Evolutionary conservation across 2,329 filamentous ascomycete genomes (phyloP), one percentile per base, ranked within the genome.

Genomic region (Graphilbum sp.): DNA sequence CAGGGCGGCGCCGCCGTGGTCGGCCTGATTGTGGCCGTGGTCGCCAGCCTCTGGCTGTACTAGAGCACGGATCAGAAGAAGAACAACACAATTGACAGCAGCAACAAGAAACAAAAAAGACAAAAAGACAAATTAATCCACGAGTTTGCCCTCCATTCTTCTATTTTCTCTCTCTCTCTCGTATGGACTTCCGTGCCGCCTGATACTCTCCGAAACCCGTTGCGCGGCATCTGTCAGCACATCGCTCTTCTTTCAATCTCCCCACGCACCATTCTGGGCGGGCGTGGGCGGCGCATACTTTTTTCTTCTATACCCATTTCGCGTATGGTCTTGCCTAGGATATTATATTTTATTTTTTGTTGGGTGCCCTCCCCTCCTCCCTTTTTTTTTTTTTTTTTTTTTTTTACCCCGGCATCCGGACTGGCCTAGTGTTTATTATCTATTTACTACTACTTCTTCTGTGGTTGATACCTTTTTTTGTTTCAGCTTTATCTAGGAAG

Each of bases 1-100:
- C 61, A 69, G 45, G 63, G 64, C 36, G 63, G 62, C 37, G 60
- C 63, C 35, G 67, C 69, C 36, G 52, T 70, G 30, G 67, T 60
- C 8, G 67, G 70, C 34, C 58, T 75, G 18, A 56, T 74, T 32
- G 60, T 74, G 34, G 70, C 69, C 38, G 60, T 75, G 33, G 57
- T 72, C 24, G 69, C 67, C 19, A 63, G 68, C 20, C 61, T 62
- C 15, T 66, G 59, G 47, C 54, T 69, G 44, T 62, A 64, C 45
- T 70, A 45, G 16, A 40, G 15, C 5, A 29, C 3, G 4, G 27
- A 39, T 6, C n/a, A 20, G 9, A 3, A 15, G 20, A 33, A 37
- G 27, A 23, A 35, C 34, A 32, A 34, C 6, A 11, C 25, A 32
- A 39, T n/a, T 6, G 7, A 32, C 4, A 32, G 6, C n/a, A 38